A percentile compares a stretch with the other conserved stretches of the same genome.
phyloP scores from a whole-genome alignment of 129 eudicot species.

The Tagetes erecta region DNA sequence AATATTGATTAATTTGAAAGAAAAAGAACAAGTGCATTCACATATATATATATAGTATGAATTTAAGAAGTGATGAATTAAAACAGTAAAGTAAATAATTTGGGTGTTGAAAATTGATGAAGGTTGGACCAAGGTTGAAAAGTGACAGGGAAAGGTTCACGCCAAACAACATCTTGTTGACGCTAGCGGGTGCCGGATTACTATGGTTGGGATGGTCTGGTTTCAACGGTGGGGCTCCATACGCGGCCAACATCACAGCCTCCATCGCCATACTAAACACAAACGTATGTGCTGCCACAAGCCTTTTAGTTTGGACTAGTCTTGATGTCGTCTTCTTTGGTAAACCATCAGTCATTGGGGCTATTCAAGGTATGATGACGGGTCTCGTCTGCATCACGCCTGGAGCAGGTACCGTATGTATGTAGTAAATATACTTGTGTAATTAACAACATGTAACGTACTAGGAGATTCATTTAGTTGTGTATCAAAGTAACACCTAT shows the following conservation, averaged over 20 bases:
- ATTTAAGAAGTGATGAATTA: neutral
- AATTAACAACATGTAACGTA: too few species aligned
- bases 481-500: too few species aligned
- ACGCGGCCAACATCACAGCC: constrained; percentile 60
- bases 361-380: constrained; percentile 81
- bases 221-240: constrained; percentile 80
- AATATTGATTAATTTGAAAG: too few species aligned
- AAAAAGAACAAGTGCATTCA: too few species aligned
- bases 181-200: constrained; percentile 75
- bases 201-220: constrained; percentile 94
- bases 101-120: neutral
- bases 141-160: constrained; percentile 76
- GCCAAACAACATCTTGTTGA: constrained; percentile 66
- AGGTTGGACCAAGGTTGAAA: constrained; percentile 81
- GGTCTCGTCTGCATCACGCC: constrained; percentile 86
- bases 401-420: constrained; percentile 53
- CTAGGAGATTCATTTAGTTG: too few species aligned
- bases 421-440: too few species aligned
- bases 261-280: constrained; percentile 69
- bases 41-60: too few species aligned
- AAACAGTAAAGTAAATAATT: neutral
- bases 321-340: constrained; percentile 73
- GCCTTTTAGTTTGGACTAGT: constrained; percentile 73
- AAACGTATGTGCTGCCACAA: constrained; percentile 67
- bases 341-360: constrained; percentile 79